phyloP scores from a whole-genome alignment of 306 rosid genomes.

The Astragalus glycyphyllos region DNA sequence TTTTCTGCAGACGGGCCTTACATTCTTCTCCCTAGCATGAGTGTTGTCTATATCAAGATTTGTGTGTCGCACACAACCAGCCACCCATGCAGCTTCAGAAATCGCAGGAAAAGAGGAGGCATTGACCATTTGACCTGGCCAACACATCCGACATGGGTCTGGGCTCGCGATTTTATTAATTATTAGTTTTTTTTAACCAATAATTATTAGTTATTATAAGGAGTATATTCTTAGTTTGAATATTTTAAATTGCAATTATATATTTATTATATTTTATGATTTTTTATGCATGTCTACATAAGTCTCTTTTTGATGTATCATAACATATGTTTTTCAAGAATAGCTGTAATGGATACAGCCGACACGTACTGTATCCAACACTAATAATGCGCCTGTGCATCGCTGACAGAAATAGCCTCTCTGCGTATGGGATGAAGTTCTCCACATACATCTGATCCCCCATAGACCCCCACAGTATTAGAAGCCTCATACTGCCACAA shows the following conservation, averaged over 20 bases:
- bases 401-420: not conserved
- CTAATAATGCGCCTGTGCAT: not conserved
- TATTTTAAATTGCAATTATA: not conserved
- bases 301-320: not conserved
- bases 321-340: not conserved
- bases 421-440: conserved; percentile 1
- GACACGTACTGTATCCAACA: not conserved
- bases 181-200: too few relatives aligned
- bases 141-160: too few relatives aligned
- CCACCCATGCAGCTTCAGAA: too few relatives aligned
- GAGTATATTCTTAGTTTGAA: not conserved
- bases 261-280: not conserved
- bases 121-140: too few relatives aligned
- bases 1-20: too few relatives aligned
- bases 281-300: not conserved
- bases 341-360: not conserved
- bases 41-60: too few relatives aligned
- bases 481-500: conserved; percentile 11
- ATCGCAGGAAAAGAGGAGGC: too few relatives aligned
- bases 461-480: conserved; percentile 25
- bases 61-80: too few relatives aligned
- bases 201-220: not conserved
- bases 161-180: too few relatives aligned
- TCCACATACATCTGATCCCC: not conserved
- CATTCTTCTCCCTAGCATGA: too few relatives aligned